Base-by-base conservation (phyloP, 306 rosid genomes). In the Luffa acutangula region DNA sequence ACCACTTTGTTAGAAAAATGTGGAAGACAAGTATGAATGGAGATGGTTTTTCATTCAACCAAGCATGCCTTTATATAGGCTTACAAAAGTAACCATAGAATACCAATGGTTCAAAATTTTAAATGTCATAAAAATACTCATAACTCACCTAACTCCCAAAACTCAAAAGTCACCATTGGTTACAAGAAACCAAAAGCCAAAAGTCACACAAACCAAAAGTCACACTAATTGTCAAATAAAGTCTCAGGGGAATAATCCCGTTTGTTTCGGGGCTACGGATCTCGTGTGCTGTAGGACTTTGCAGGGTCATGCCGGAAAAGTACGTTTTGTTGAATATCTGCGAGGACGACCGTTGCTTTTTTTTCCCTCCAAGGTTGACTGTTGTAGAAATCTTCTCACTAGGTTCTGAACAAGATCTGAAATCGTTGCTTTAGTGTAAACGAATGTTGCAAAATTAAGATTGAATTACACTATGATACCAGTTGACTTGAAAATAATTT, bases 251-350 rank as follows among this genome's bases (percentile, higher is more conserved):
- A 88, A 86, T 88, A 80, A 87, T 51, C 89, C 93, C 9, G 88
- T 92, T 25, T 88, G 85, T 77, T 95, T 92, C 63, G 98, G 97
- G 71, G 93, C 98, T 9, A 88, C 97, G 81, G 98, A 95, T 92
- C 91, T 95, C n/a, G 92, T 95, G 12, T 95, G 98, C 86, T 92
- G 97, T 78, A 90, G 97, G 87, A 95, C 97, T 13, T 85, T 95
- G 60, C 98, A 89, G 69, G 98, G 98, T 42, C 98, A 92, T 48
- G 80, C 95, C 0, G 93, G 97, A 76, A 95, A 89, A 95, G 98
- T 93, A 80, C 62, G 60, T 12, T 48, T 20, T 36, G 25, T 18
- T 65, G 57, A 63, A 18, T 62, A 14, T 60, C 75, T 58, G 31
- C 13, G 48, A 25, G 59, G 9, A 17, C 31, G 13, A 33, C 9